These are phyloP conservation scores for Kodamaea nitidulidarum DNA, from an alignment of 805 yeast species.

Conservation along the genomic window DNA sequence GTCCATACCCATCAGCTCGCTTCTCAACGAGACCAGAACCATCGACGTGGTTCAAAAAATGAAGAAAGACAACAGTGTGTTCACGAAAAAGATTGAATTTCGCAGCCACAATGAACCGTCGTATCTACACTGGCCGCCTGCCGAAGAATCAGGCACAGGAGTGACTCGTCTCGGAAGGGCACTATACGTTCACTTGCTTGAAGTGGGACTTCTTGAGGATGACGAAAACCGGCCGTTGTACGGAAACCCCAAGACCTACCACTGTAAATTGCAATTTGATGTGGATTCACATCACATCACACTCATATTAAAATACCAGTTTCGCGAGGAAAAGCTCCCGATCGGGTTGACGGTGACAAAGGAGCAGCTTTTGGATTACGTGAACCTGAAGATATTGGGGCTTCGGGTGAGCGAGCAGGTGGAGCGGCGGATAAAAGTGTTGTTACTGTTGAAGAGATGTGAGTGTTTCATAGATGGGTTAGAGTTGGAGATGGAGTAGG, in stretches of 20 bases:
- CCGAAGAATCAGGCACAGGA: not conserved
- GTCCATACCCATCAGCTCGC: slow-evolving; percentile 1
- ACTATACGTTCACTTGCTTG: not conserved
- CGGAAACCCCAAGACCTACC: slow-evolving; percentile 5
- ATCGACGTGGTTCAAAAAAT: not conserved
- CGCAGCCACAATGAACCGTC: not conserved
- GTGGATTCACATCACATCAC: not conserved
- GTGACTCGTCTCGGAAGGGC: not conserved
- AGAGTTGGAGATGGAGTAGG: slow-evolving; percentile 11
- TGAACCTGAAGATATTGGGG: slow-evolving; percentile 5
- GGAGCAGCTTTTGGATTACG: slow-evolving; percentile 5
- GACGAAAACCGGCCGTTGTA: not conserved
- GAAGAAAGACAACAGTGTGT: not conserved
- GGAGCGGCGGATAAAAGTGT: slow-evolving; percentile 12
- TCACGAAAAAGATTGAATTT: slow-evolving; percentile 1
- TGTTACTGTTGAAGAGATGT: slow-evolving; percentile 11
- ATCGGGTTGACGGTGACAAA: slow-evolving; percentile 1
- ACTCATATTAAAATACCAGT: slow-evolving; percentile 4
- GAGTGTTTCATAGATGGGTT: slow-evolving; percentile 14
- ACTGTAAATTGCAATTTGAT: slow-evolving; percentile 12
- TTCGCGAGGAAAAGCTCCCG: not conserved
- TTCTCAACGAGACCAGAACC: not conserved
- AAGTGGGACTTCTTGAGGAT: not conserved
- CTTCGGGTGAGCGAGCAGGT: slow-evolving; percentile 1
- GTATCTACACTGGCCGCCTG: slow-evolving; percentile 1